Evolutionary conservation across 2,329 filamentous ascomycete species (phyloP), one percentile per base, ranked within the genome.

Genomic region (Pseudogymnoascus destructans): DNA sequence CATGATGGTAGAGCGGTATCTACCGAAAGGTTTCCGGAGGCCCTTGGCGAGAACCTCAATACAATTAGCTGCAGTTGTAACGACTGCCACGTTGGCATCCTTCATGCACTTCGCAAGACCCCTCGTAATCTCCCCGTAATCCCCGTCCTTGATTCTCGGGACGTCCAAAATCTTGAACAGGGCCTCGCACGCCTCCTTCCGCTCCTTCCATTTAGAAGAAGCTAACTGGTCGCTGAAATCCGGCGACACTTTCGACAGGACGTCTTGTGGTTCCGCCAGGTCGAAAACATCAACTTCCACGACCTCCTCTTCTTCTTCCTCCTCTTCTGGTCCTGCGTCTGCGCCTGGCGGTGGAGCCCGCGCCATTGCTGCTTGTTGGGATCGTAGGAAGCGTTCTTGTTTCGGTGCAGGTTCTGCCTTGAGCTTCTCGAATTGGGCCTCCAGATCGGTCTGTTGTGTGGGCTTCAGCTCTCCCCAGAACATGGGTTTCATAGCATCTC

Each of bases 181-280:
- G 8, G 82, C 89, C 61, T 98, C 93, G 2, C 97, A 77, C 0
- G 88, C 89, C 65, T 98, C 93, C 72, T 98, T 98, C 61, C 93
- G 80, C 64, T 98, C 95, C 70, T 98, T 98, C 93, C 93, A 98
- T 70, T 98, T 98, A 0, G 91, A 85, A 8, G 92, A 97, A 0
- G 80, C 85, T 27, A 98, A 75, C 60, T 86, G 84, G 19, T 98
- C 93, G 63, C 82, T 79, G 63, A 96, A 91, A 69, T 90, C 84
- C 36, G 83, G 81, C 0, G 92, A 87, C 2, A 97, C 77, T 65
- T 92, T 93, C 35, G 86, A 79, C 59, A 89, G 72, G 0, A 96
- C 84, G 69, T 98, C 90, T 60, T 96, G 85, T 0, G 92, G 88
- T 68, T 95, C 91, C 33, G 87, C 85, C 38, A 93, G 74, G 67